Conservation (phyloP, 2,329 filamentous ascomycete genomes). For the Cladosporium sp. region DNA sequence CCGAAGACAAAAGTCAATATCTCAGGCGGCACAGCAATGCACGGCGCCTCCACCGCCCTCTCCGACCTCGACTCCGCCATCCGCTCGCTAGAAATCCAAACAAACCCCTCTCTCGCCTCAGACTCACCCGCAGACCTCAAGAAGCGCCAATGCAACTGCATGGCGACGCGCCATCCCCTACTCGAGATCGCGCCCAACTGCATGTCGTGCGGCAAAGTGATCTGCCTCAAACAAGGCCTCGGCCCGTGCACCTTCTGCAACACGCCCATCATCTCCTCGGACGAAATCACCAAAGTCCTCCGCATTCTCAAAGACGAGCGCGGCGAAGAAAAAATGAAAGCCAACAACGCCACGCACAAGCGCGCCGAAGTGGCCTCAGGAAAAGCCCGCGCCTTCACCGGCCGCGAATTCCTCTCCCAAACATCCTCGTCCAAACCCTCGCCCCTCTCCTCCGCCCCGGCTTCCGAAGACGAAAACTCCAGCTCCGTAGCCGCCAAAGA, state of each 20-base stretch:
- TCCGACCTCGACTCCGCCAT: slow-evolving; percentile 73
- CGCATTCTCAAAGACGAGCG: slow-evolving; percentile 77
- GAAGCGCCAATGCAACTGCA: slow-evolving; percentile 76
- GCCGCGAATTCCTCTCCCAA: slow-evolving; percentile 33
- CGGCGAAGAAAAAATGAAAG: slow-evolving; percentile 79
- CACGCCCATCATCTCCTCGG: slow-evolving; percentile 63
- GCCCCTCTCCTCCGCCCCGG: slow-evolving; percentile 29
- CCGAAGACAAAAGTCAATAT: slow-evolving; percentile 65
- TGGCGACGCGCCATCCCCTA: slow-evolving; percentile 80
- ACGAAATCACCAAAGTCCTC: slow-evolving; percentile 83
- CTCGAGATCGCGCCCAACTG: slow-evolving; percentile 93
- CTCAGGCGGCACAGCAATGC: slow-evolving; percentile 75
- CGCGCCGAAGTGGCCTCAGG: slow-evolving; percentile 57
- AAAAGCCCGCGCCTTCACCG: slow-evolving; percentile 33
- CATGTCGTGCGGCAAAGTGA: slow-evolving; percentile 85
- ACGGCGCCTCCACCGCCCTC: slow-evolving; percentile 70
- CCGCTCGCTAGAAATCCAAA: slow-evolving; percentile 82
- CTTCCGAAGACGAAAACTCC: slow-evolving; percentile 29
- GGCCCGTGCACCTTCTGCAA: slow-evolving; percentile 93
- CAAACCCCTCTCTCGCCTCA: slow-evolving; percentile 65
- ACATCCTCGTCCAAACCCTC: slow-evolving; percentile 33
- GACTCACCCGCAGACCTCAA: slow-evolving; percentile 47
- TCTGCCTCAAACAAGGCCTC: slow-evolving; percentile 89
- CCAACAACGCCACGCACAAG: slow-evolving; percentile 67
- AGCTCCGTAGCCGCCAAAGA: slow-evolving; percentile 60